These are phyloP conservation scores for cucumber (Cucumis sativus) DNA, from an alignment of 306 rosid genomes.

Conservation along the genomic window DNA sequence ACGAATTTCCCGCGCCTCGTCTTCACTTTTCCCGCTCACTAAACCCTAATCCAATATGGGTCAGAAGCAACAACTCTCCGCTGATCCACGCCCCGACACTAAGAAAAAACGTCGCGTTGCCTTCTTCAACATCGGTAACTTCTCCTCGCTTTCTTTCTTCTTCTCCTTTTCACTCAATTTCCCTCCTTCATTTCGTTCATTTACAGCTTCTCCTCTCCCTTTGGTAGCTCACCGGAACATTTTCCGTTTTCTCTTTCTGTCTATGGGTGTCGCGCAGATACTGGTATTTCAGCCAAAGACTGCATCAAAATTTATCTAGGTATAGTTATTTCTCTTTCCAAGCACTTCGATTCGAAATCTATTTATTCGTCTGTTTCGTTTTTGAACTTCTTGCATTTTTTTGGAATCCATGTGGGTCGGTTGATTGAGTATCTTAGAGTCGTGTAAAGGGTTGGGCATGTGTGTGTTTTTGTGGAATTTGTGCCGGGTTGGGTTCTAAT, in stretches of 20 bases:
- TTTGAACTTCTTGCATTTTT: neutral
- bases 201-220: neutral
- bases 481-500: neutral
- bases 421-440: neutral
- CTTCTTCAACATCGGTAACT: slow-evolving; percentile 35
- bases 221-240: neutral
- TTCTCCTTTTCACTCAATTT: neutral
- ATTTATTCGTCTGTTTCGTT: neutral
- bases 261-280: slow-evolving; percentile 26
- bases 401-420: too few species aligned
- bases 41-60: slow-evolving; percentile 76
- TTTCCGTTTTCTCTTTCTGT: neutral
- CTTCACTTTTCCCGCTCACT: slow-evolving; percentile 36
- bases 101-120: slow-evolving; percentile 74
- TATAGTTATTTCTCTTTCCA: slow-evolving; percentile 1
- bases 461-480: too few species aligned
- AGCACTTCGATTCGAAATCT: neutral
- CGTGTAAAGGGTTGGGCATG: neutral
- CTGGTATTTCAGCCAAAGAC: slow-evolving; percentile 68
- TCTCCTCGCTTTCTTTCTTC: neutral
- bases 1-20: slow-evolving; percentile 50
- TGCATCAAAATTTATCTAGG: slow-evolving; percentile 74
- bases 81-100: slow-evolving; percentile 26
- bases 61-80: slow-evolving; percentile 40
- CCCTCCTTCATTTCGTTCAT: neutral